Evolutionary conservation across 495 filamentous ascomycete genomes (phyloP).

Genomic region (Glarea lozoyensis): DNA sequence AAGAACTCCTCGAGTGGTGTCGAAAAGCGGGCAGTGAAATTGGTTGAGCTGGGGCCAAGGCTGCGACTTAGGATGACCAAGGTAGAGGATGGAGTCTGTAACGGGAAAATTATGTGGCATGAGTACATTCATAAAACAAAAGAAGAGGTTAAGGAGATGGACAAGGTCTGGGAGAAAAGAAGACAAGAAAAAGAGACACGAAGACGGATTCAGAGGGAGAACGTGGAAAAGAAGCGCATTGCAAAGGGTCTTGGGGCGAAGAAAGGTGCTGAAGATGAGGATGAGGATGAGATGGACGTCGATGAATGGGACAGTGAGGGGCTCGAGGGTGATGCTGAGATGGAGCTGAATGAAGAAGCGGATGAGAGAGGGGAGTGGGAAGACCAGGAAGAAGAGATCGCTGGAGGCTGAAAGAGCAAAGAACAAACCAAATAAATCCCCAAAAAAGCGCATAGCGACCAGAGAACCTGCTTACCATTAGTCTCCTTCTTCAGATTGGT

Average conservation of each 20-base stretch:
- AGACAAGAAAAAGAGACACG: slow-evolving; percentile 74
- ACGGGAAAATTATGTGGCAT: slow-evolving; percentile 95
- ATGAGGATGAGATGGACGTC: slow-evolving; percentile 41
- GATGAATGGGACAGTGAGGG: slow-evolving; percentile 56
- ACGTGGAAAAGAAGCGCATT: slow-evolving; percentile 72
- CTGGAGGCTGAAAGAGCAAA: slow-evolving; percentile 22
- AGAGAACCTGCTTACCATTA: too few relatives aligned
- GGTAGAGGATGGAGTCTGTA: slow-evolving; percentile 89
- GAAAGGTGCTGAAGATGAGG: slow-evolving; percentile 43
- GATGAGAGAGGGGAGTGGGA: slow-evolving; percentile 46
- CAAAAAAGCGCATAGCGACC: too few relatives aligned
- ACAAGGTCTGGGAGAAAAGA: slow-evolving; percentile 69
- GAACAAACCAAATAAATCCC: too few relatives aligned
- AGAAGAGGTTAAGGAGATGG: slow-evolving; percentile 64
- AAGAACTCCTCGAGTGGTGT: slow-evolving; percentile 28
- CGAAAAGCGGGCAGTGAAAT: slow-evolving; percentile 81
- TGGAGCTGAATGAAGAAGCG: slow-evolving; percentile 43
- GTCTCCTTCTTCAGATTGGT: too few relatives aligned
- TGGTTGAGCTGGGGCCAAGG: slow-evolving; percentile 85
- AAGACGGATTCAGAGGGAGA: slow-evolving; percentile 73
- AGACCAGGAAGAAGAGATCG: slow-evolving; percentile 37
- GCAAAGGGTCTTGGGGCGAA: slow-evolving; percentile 34
- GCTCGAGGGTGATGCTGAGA: slow-evolving; percentile 51
- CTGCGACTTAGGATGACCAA: slow-evolving; percentile 87
- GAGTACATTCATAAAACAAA: slow-evolving; percentile 79